Evolutionary conservation across 140 eudicot genomes (phyloP).

Genomic region (Erigeron philadelphicus): DNA sequence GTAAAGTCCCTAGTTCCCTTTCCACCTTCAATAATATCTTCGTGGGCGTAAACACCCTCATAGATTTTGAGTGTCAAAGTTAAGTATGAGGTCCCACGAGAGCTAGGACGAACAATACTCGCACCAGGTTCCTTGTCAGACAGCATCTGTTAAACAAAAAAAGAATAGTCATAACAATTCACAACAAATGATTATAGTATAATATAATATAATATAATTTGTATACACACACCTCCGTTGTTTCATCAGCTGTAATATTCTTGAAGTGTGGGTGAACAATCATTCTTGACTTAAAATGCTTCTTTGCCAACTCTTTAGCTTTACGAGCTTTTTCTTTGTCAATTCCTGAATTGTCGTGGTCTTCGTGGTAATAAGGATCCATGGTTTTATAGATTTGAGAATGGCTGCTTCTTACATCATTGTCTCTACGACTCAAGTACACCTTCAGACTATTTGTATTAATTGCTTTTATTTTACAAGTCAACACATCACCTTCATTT

Average conservation of each 20-base stretch:
- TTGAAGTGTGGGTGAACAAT: constrained; percentile 93
- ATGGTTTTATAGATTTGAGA: constrained; percentile 31
- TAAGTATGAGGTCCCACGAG: constrained; percentile 78
- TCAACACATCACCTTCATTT: constrained; percentile 73
- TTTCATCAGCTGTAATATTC: constrained; percentile 93
- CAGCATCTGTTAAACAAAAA: constrained; percentile 41
- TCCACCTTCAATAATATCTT: constrained; percentile 86
- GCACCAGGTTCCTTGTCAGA: constrained; percentile 92
- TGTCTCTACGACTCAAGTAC: constrained; percentile 58
- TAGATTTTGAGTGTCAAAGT: constrained; percentile 81
- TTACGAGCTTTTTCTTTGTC: constrained; percentile 67
- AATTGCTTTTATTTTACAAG: constrained; percentile 59
- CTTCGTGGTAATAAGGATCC: constrained; percentile 80
- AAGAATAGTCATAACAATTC: not conserved
- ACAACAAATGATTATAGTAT: not conserved
- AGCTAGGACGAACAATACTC: constrained; percentile 87
- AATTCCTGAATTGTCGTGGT: constrained; percentile 39
- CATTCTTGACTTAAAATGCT: constrained; percentile 87
- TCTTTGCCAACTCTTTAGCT: constrained; percentile 80
- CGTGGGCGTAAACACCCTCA: constrained; percentile 84
- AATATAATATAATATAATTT: not conserved
- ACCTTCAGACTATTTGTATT: constrained; percentile 53
- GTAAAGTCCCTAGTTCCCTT: constrained; percentile 87
- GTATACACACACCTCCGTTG: constrained; percentile 58
- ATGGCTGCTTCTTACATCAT: constrained; percentile 57